These are phyloP conservation scores for Bimuria novae-zelandiae DNA, from an alignment of 2,329 filamentous ascomycete species.

Conservation along the genomic window DNA sequence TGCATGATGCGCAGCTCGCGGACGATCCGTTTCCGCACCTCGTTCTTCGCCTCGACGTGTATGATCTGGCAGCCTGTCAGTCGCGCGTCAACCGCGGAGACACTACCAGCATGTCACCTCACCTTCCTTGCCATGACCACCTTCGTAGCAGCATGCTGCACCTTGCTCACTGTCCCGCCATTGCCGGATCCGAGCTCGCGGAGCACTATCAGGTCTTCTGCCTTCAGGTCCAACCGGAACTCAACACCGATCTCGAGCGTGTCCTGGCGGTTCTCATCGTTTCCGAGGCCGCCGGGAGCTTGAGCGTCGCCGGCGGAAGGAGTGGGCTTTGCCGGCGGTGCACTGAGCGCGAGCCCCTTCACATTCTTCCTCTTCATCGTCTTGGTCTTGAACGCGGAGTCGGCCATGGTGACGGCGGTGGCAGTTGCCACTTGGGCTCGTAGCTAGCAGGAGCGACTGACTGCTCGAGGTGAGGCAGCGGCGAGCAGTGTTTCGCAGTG, in stretches of 20 bases:
- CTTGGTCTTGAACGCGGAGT: slow-evolving; percentile 63
- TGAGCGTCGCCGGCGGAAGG: slow-evolving; percentile 74
- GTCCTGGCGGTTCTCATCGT: slow-evolving; percentile 65
- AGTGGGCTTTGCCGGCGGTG: slow-evolving; percentile 71
- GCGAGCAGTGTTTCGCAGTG: not conserved
- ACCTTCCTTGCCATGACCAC: slow-evolving; percentile 99
- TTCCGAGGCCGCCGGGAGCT: slow-evolving; percentile 62
- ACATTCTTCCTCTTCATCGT: slow-evolving; percentile 99
- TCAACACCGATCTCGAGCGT: slow-evolving; percentile 95
- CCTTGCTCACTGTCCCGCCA: slow-evolving; percentile 97
- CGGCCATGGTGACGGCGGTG: slow-evolving; percentile 54
- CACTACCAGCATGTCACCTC: slow-evolving; percentile 29
- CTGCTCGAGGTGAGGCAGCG: not conserved
- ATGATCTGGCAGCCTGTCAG: slow-evolving; percentile 70
- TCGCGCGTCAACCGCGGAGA: not conserved
- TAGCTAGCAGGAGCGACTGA: not conserved
- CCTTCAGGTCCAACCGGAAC: slow-evolving; percentile 89
- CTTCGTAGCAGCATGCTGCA: slow-evolving; percentile 90
- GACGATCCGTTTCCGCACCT: slow-evolving; percentile 95
- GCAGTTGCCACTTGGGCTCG: slow-evolving; percentile 14
- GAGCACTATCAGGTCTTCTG: slow-evolving; percentile 88
- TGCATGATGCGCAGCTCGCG: slow-evolving; percentile 98
- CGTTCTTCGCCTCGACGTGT: slow-evolving; percentile 96
- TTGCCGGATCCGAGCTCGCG: slow-evolving; percentile 96
- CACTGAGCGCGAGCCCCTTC: slow-evolving; percentile 88